phyloP scores from a whole-genome alignment of 331 rosid species.

The Pyrus hybrid region DNA sequence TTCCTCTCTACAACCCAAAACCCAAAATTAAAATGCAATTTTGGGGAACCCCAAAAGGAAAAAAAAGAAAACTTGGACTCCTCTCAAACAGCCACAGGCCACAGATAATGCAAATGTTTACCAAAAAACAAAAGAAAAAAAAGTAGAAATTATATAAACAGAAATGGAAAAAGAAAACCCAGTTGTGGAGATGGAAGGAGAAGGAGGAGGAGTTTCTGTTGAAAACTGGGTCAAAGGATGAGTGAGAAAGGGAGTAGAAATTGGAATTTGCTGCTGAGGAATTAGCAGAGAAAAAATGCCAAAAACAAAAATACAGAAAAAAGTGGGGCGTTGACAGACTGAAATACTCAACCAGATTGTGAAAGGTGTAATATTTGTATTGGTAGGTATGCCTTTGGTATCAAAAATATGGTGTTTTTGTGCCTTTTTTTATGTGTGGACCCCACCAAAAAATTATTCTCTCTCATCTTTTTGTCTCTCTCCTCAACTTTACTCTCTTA shows the following conservation, averaged over 20 bases:
- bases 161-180: not conserved
- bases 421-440: not conserved
- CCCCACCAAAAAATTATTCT: not conserved
- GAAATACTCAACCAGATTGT: not conserved
- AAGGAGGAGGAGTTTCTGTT: not conserved
- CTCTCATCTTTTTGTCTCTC: not conserved
- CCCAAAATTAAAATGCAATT: slow-evolving; percentile 6
- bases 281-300: not conserved
- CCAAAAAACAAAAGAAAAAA: not conserved
- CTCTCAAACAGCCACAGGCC: not conserved
- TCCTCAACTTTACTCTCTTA: not conserved
- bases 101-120: not conserved
- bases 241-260: not conserved
- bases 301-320: not conserved
- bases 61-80: not conserved
- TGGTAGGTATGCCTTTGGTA: not conserved
- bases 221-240: not conserved
- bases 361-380: not conserved
- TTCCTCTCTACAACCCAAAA: slow-evolving; percentile 12
- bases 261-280: not conserved
- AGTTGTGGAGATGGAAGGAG: not conserved
- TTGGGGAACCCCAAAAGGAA: slow-evolving; percentile 10
- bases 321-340: not conserved
- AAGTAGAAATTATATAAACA: not conserved
- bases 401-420: too few species aligned